Evolutionary conservation across 2,329 filamentous ascomycete genomes (phyloP).

Genomic region (Graphilbum sp.): DNA sequence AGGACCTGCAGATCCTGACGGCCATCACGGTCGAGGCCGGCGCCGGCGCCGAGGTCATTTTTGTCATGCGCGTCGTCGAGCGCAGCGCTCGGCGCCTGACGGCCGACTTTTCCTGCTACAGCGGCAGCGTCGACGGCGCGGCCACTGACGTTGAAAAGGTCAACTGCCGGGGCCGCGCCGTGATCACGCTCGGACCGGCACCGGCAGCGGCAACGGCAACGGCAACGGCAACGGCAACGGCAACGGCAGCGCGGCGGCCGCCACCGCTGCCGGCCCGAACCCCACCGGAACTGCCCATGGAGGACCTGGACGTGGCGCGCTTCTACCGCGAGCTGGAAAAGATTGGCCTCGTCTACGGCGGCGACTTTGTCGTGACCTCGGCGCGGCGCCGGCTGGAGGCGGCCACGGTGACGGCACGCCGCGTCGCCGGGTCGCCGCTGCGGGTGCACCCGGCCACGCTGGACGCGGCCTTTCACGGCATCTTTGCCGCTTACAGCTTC

Average conservation of each 20-base stretch:
- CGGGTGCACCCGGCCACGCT: conserved; percentile 11
- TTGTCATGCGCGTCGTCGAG: conserved; percentile 3
- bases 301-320: not conserved
- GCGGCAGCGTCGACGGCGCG: conserved; percentile 5
- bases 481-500: conserved; percentile 8
- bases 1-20: conserved; percentile 5
- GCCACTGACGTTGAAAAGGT: conserved; percentile 4
- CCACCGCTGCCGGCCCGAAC: not conserved
- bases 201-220: no score
- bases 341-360: not conserved
- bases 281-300: not conserved
- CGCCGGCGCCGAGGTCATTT: conserved; percentile 6
- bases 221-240: no score
- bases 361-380: not conserved
- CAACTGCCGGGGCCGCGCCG: conserved; percentile 5
- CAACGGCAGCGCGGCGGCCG: not conserved
- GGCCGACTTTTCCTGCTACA: conserved; percentile 6
- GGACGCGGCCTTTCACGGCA: conserved; percentile 10
- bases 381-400: not conserved
- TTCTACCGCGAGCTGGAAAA: not conserved
- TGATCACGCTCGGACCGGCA: not conserved
- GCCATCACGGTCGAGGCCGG: conserved; percentile 7
- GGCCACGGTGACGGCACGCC: not conserved
- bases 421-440: conserved; percentile 5
- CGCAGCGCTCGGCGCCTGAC: not conserved